A percentile compares a stretch with the other conserved stretches of the same genome.
These are phyloP conservation scores for Citrus australasica DNA, from an alignment of 345 rosid genomes.

Conservation along the genomic window DNA sequence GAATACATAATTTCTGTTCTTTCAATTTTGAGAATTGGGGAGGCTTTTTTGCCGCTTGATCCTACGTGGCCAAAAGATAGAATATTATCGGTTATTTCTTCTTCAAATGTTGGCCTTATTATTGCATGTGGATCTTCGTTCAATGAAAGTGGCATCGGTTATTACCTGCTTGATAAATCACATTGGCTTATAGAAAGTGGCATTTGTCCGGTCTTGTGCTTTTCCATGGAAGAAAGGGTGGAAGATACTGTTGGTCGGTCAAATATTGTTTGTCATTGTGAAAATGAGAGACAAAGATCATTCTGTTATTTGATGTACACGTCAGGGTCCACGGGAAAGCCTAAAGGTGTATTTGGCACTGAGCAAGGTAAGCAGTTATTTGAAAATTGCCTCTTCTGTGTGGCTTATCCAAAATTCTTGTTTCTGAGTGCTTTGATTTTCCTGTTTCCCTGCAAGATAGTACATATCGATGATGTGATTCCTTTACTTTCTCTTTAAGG, in stretches of 20 bases:
- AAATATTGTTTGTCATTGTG: slow-evolving; percentile 55
- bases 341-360: slow-evolving; percentile 93
- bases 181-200: slow-evolving; percentile 47
- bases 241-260: slow-evolving; percentile 5
- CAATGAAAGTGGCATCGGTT: slow-evolving; percentile 24
- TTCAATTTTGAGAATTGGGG: slow-evolving; percentile 76
- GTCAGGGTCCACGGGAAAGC: slow-evolving; percentile 88
- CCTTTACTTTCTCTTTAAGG: slow-evolving; percentile 41
- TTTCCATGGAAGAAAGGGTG: slow-evolving; percentile 44
- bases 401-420: background rate
- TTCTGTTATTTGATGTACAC: slow-evolving; percentile 91
- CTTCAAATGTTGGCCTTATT: slow-evolving; percentile 50
- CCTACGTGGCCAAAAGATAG: slow-evolving; percentile 87
- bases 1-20: slow-evolving; percentile 79
- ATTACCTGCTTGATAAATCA: slow-evolving; percentile 25
- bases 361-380: slow-evolving; percentile 57
- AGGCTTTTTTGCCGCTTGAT: slow-evolving; percentile 85
- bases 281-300: slow-evolving; percentile 33
- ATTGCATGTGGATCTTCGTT: slow-evolving; percentile 47
- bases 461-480: slow-evolving; percentile 9
- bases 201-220: slow-evolving; percentile 42
- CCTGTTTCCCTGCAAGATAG: slow-evolving; percentile 7
- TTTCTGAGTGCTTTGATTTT: background rate
- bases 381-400: background rate
- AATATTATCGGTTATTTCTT: slow-evolving; percentile 47